Evolutionary conservation across 2,329 filamentous ascomycete species (phyloP), one percentile per base, ranked within the genome.

Genomic region (Cytospora piceae): DNA sequence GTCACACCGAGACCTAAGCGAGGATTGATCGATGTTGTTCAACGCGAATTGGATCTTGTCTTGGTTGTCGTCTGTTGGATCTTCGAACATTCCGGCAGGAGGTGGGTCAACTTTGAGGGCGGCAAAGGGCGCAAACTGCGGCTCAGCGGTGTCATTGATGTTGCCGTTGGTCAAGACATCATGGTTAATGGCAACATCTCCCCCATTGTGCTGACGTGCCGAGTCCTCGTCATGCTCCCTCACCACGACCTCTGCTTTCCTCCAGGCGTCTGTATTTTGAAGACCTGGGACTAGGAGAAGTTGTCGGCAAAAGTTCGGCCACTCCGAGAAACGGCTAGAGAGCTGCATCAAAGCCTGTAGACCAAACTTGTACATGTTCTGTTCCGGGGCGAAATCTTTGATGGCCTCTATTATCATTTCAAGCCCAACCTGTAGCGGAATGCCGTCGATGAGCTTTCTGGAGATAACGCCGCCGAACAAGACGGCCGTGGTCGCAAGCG

Each of bases 321-420:
- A 99, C 74, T 99, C 95, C 5, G 88, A 85, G 58, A 99, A 87
- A 51, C 95, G 88, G 49, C 87, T 84, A 63, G 93, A 89, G 62
- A 98, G 86, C 76, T 98, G 93, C 75, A 97, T 90, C 67, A 99
- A 85, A 20, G 95, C 95, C 75, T 99, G 95, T 15, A 99, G 84
- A 14, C 96, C 95, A 74, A 99, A 99, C 73, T 97, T 97, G 81
- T 95, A 98, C 95, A 99, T 98, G 1, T 92, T 89, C 67, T 94
- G 89, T 37, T 96, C 91, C 0, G 91, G 87, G 37, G 85, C 81
- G 72, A 95, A 92, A 69, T 97, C 93, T 69, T 92, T 86, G 29
- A 99, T 93, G 15, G 95, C 93, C 76, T 99, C 94, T n/a, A 98
- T 82, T 69, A 99, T 96, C 93, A 99, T 97, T 20, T 92, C 93